Evolutionary conservation across 306 rosid species (phyloP).

Genomic region (Citrullus amarus): DNA sequence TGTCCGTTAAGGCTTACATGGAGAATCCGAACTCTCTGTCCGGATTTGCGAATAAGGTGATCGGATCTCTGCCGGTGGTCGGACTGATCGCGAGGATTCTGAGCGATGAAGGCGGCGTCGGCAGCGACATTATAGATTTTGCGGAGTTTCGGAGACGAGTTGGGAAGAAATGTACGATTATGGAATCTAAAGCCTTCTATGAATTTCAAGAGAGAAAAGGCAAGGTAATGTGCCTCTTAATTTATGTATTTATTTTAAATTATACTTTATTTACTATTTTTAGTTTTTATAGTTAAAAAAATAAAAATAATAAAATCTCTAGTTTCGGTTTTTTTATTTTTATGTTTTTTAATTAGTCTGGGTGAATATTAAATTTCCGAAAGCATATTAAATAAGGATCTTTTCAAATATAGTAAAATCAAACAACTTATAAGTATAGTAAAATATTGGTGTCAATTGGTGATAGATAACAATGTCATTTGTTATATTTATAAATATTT

Average conservation of each 20-base stretch:
- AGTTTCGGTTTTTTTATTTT: no score
- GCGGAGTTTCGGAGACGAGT: conserved; percentile 83
- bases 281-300: neutral
- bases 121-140: conserved; percentile 61
- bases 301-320: no score
- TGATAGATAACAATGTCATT: no score
- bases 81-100: conserved; percentile 70
- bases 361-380: no score
- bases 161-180: conserved; percentile 53
- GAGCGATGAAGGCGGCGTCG: conserved; percentile 87
- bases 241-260: neutral
- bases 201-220: conserved; percentile 64
- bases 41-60: conserved; percentile 50
- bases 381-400: no score
- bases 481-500: no score
- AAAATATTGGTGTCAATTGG: no score
- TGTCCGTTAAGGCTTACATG: conserved; percentile 56
- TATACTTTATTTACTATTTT: neutral
- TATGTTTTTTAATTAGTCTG: no score
- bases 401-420: no score
- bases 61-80: conserved; percentile 79
- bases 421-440: no score
- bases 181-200: conserved; percentile 64
- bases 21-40: conserved; percentile 58
- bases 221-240: conserved; percentile 21